These are phyloP conservation scores for Cyamopsis tetragonoloba DNA, from an alignment of 306 rosid genomes.

Conservation along the genomic window DNA sequence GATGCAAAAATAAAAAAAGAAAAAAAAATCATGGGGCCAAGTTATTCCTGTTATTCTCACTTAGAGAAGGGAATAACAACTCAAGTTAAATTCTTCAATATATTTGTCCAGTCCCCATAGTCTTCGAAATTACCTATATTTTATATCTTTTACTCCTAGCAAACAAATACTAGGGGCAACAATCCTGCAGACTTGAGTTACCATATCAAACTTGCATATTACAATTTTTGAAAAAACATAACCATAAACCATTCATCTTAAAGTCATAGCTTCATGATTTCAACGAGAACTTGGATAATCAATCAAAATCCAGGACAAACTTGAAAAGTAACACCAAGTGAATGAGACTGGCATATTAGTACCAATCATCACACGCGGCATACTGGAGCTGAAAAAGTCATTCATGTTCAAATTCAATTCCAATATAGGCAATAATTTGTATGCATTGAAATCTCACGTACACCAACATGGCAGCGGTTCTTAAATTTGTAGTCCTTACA, in stretches of 20 bases:
- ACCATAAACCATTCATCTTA: neutral
- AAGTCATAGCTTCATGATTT: neutral
- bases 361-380: slow-evolving; percentile 15
- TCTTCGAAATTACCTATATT: neutral
- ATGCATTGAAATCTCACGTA: neutral
- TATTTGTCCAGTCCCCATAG: neutral
- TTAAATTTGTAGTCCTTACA: slow-evolving; percentile 23
- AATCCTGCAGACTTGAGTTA: neutral
- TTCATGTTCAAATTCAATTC: neutral
- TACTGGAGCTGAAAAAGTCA: slow-evolving; percentile 11
- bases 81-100: neutral
- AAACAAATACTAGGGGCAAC: neutral
- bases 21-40: slow-evolving; percentile 17
- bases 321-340: neutral
- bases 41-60: neutral
- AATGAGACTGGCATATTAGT: slow-evolving; percentile 14
- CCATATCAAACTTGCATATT: neutral
- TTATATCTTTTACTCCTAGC: neutral
- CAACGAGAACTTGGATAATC: neutral
- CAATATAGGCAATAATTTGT: neutral
- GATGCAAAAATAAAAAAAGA: no score
- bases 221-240: neutral
- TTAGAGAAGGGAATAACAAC: slow-evolving; percentile 4
- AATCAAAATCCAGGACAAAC: neutral
- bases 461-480: neutral